phyloP scores from a whole-genome alignment of 345 rosid genomes.

The Rhizophora mangle region DNA sequence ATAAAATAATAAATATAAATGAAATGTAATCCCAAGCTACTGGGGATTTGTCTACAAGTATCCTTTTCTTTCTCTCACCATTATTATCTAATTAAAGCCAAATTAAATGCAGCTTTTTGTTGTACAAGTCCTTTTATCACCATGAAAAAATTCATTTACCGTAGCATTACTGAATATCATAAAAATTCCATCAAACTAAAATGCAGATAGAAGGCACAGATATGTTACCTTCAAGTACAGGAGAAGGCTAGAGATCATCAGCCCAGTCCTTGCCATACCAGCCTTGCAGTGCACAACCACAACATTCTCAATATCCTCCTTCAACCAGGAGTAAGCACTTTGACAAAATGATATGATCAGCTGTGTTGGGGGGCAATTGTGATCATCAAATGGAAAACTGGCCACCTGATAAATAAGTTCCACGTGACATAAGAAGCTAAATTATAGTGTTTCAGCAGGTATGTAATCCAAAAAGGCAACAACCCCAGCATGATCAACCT shows the following conservation, averaged over 20 bases:
- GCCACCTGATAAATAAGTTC: slow-evolving; percentile 57
- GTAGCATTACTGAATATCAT: not conserved
- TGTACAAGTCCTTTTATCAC: no score
- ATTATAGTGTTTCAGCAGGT: not conserved
- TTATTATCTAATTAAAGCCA: no score
- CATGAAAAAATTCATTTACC: not conserved
- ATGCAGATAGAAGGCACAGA: not conserved
- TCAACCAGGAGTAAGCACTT: slow-evolving; percentile 86
- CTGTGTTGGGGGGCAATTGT: slow-evolving; percentile 85
- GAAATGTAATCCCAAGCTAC: no score
- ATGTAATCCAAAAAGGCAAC: not conserved
- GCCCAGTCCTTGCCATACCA: slow-evolving; percentile 93
- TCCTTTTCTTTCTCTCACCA: no score
- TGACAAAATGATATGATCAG: slow-evolving; percentile 71
- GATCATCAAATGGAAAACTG: slow-evolving; percentile 88
- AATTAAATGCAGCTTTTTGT: no score
- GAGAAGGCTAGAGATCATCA: slow-evolving; percentile 88
- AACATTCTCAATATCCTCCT: slow-evolving; percentile 89
- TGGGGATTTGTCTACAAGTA: no score
- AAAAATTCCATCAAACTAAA: not conserved
- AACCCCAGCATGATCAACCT: slow-evolving; percentile 3
- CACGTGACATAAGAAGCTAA: slow-evolving; percentile 2
- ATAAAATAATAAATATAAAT: no score
- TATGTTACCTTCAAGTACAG: slow-evolving; percentile 60
- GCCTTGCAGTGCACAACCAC: slow-evolving; percentile 92